These are phyloP conservation scores for Porphyridium purpureum DNA, from an alignment of 23 red algal genomes.

Conservation along the genomic window DNA sequence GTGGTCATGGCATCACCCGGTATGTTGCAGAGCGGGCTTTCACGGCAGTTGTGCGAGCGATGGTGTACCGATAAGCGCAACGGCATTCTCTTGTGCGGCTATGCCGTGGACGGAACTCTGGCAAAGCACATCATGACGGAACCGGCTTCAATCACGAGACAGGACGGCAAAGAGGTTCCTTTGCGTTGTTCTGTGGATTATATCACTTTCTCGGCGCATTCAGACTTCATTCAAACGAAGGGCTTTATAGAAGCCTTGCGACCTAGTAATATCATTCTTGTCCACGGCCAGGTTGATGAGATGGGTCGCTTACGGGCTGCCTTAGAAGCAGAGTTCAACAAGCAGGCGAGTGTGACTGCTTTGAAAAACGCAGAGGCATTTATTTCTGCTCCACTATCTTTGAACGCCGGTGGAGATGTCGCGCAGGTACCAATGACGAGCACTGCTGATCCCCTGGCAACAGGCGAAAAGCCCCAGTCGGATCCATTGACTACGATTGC, in stretches of 20 bases:
- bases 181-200: conserved; percentile 81
- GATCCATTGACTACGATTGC: no score
- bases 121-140: conserved; percentile 85
- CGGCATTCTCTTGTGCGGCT: conserved; percentile 73
- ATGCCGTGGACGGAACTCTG: conserved; percentile 90
- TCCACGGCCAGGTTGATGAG: conserved; percentile 83
- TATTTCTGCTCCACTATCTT: no score
- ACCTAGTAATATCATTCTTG: conserved; percentile 70
- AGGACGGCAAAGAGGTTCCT: conserved; percentile 78
- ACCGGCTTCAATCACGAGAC: conserved; percentile 59
- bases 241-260: conserved; percentile 73
- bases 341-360: no score
- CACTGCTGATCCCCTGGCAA: no score
- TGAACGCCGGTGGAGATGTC: no score
- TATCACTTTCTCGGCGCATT: conserved; percentile 95
- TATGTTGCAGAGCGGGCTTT: conserved; percentile 90
- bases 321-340: conserved; percentile 74
- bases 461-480: no score
- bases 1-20: conserved; percentile 99
- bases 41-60: conserved; percentile 75
- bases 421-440: no score
- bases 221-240: conserved; percentile 90
- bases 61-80: conserved; percentile 94
- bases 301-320: conserved; percentile 73
- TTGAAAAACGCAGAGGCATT: no score